Percentiles rank a stretch among this genome's conserved stretches.
These are phyloP conservation scores for Jamesozyma lodderae DNA, from an alignment of 805 yeast species.

Conservation along the genomic window DNA sequence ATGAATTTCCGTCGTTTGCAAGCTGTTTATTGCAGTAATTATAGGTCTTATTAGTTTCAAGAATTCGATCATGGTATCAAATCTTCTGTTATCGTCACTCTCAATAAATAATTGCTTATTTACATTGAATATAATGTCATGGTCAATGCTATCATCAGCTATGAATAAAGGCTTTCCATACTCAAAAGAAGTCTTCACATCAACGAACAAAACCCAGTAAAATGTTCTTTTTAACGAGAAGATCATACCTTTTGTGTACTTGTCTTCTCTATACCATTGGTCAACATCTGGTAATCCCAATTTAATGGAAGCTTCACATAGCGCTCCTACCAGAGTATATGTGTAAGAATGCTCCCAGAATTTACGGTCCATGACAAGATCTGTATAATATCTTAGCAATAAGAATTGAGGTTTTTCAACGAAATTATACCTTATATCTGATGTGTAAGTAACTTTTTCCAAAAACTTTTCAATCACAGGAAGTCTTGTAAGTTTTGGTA, in stretches of 20 bases:
- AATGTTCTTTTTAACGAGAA: not conserved
- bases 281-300: not conserved
- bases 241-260: not conserved
- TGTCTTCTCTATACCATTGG: not conserved
- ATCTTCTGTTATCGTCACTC: not conserved
- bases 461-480: too few relatives aligned
- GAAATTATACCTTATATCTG: not conserved
- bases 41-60: not conserved
- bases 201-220: not conserved
- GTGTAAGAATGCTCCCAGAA: not conserved
- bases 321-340: not conserved
- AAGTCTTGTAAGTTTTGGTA: not conserved
- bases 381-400: not conserved
- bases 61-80: not conserved
- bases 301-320: not conserved
- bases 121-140: slow-evolving; percentile 3
- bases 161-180: not conserved
- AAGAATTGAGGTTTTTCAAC: not conserved
- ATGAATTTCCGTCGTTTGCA: not conserved
- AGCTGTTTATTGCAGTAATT: not conserved
- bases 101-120: not conserved
- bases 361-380: not conserved
- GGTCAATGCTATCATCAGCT: not conserved
- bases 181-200: not conserved
- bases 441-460: not conserved